Conservation (phyloP, 306 rosid species). For the apple (Malus domestica) region DNA sequence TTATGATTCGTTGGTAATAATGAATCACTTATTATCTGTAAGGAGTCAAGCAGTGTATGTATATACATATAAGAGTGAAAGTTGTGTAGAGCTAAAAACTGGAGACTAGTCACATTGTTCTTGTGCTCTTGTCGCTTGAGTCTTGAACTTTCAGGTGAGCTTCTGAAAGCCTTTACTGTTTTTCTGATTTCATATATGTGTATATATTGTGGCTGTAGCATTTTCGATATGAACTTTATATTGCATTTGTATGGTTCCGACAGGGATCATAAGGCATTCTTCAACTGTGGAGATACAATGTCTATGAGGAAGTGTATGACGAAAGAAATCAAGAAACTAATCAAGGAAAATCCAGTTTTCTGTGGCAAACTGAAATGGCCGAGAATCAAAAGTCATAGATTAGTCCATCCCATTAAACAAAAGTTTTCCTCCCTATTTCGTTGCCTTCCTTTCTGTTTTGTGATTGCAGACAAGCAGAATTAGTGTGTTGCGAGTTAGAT, state of each 20-base stretch:
- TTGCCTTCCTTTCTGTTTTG: neutral
- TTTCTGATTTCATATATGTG: too few species aligned
- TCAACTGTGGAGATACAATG: constrained; percentile 65
- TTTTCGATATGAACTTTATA: too few species aligned
- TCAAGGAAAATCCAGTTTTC: constrained; percentile 67
- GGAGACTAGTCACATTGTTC: too few species aligned
- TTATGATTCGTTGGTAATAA: too few species aligned
- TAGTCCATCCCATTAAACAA: constrained; percentile 71
- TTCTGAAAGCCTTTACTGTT: neutral
- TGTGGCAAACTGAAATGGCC: constrained; percentile 72
- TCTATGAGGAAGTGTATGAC: constrained; percentile 65
- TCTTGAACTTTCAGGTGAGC: neutral
- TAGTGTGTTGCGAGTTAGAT: neutral
- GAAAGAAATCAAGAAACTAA: constrained; percentile 70
- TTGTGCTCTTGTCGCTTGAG: neutral
- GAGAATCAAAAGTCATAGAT: constrained; percentile 51
- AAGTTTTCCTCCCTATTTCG: constrained; percentile 28
- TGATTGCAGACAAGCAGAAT: neutral
- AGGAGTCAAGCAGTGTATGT: too few species aligned
- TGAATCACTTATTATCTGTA: too few species aligned
- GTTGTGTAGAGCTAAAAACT: too few species aligned
- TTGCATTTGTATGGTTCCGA: too few species aligned
- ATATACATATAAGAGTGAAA: too few species aligned
- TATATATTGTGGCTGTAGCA: too few species aligned
- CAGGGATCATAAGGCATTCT: constrained; percentile 70